Evolutionary conservation across 1,139 yeast species (phyloP).

Genomic region (Scheffersomyces stambukii): DNA sequence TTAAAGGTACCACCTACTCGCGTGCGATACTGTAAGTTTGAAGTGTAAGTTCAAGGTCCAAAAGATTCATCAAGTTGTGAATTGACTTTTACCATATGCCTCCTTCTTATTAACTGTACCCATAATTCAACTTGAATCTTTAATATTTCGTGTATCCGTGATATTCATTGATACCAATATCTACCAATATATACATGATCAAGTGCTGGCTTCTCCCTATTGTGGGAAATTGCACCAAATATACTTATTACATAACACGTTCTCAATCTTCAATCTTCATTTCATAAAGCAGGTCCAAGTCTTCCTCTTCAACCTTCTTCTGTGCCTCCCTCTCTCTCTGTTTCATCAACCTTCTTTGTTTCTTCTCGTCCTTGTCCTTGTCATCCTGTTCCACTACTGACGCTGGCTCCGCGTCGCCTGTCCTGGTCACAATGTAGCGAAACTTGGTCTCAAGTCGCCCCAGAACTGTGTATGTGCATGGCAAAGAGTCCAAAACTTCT

Average conservation of each 20-base stretch:
- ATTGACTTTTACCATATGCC: too few species aligned
- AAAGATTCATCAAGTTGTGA: too few species aligned
- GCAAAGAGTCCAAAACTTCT: conserved; percentile 25
- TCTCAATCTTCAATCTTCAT: conserved; percentile 36
- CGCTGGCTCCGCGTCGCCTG: conserved; percentile 5
- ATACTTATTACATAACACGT: background rate
- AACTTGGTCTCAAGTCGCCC: conserved; percentile 25
- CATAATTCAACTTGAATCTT: too few species aligned
- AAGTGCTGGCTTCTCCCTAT: conserved; percentile 1
- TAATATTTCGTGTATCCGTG: too few species aligned
- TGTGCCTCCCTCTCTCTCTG: conserved; percentile 7
- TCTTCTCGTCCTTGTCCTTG: conserved; percentile 12
- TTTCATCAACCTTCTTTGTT: conserved; percentile 12
- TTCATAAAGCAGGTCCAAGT: conserved; percentile 40
- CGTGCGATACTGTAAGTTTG: too few species aligned
- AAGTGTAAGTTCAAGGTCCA: too few species aligned
- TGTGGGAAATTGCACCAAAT: conserved; percentile 1
- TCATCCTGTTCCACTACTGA: conserved; percentile 7
- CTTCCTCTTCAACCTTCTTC: conserved; percentile 21
- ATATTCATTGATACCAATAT: conserved; percentile 1
- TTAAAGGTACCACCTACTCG: too few species aligned
- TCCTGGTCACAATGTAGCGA: conserved; percentile 14
- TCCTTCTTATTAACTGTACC: too few species aligned
- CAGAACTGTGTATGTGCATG: conserved; percentile 25
- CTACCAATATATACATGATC: conserved; percentile 5